Conservation (phyloP, 2,329 filamentous ascomycete species). For the Podosphaera xanthii region DNA sequence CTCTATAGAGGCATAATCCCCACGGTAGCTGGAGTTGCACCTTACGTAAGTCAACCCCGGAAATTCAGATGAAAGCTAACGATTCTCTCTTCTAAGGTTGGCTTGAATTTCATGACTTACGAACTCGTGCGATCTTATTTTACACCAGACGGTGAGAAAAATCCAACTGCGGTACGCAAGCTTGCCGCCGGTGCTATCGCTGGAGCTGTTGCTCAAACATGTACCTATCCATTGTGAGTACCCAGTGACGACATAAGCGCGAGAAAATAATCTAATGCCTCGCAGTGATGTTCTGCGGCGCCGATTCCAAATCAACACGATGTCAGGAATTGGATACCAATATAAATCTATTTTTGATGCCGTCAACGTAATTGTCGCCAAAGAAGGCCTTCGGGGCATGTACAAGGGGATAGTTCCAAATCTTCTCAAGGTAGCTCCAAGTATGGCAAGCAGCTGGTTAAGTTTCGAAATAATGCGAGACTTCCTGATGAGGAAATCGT, state of each 20-base stretch:
- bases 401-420: constrained; percentile 97
- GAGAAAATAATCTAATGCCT: constrained; percentile 10
- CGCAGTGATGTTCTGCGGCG: constrained; percentile 69
- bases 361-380: constrained; percentile 52
- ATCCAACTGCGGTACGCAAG: constrained; percentile 60
- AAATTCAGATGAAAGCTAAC: background rate
- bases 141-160: constrained; percentile 69
- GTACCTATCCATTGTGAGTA: constrained; percentile 89
- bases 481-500: constrained; percentile 27
- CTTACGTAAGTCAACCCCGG: constrained; percentile 42
- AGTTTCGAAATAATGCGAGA: constrained; percentile 90
- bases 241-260: background rate
- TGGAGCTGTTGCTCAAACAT: constrained; percentile 90
- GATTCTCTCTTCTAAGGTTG: constrained; percentile 35
- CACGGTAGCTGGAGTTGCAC: constrained; percentile 83
- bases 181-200: constrained; percentile 77
- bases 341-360: constrained; percentile 79
- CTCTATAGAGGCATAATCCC: constrained; percentile 90
- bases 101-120: constrained; percentile 97
- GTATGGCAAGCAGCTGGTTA: constrained; percentile 96
- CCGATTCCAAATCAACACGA: constrained; percentile 95
- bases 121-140: constrained; percentile 67
- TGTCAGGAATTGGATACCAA: constrained; percentile 93
- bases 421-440: constrained; percentile 86
- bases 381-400: constrained; percentile 66